Base-by-base conservation (phyloP, 2,329 filamentous ascomycete genomes). In the Exophiala spinifera region DNA sequence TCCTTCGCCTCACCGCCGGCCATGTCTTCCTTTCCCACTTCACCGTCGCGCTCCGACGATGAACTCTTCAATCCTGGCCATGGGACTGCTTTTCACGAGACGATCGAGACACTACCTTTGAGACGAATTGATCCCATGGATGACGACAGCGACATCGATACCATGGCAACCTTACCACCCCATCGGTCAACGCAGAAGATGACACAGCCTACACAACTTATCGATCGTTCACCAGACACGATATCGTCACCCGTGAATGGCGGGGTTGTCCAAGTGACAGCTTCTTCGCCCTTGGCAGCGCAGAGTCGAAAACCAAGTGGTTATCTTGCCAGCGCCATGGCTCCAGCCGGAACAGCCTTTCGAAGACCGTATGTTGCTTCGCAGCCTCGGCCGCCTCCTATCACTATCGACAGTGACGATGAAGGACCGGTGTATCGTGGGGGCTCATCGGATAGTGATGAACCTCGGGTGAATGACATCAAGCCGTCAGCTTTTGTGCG, bases 221-320 rank as follows among this genome's bases (percentile, higher is more conserved):
- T 85, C 21, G 73, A 76, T 14, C 69, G 70, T 2, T 65, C 69
- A 31, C 67, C 49, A 13, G 47, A 47, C 19, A 46, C 63, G 28
- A 55, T 61, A 25, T 61, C 60, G 14, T 63, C 61, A 21, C 60
- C 62, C 36, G 68, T 71, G 44, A 67, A 67, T 45, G 63, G 65
- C 1, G 65, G 77, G 34, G 67, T 79, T 47, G 76, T 96, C 52
- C 91, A 96, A 69, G 91, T 96, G 2, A 85, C 87, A 25, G 89
- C 89, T n/a, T 96, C 91, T 2, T 96, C 92, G 1, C 91, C 91
- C 1, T 79, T 85, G 53, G 80, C 81, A 55, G 69, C 72, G 33
- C 68, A 67, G n/a, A 55, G 51, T 53, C 61, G 51, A 43, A 63
- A 66, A 63, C 64, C 66, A 62, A 67, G 68, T 64, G 75, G 74